Evolutionary conservation across 2,329 filamentous ascomycete species (phyloP).

Genomic region (Tolypocladium endophyticum): DNA sequence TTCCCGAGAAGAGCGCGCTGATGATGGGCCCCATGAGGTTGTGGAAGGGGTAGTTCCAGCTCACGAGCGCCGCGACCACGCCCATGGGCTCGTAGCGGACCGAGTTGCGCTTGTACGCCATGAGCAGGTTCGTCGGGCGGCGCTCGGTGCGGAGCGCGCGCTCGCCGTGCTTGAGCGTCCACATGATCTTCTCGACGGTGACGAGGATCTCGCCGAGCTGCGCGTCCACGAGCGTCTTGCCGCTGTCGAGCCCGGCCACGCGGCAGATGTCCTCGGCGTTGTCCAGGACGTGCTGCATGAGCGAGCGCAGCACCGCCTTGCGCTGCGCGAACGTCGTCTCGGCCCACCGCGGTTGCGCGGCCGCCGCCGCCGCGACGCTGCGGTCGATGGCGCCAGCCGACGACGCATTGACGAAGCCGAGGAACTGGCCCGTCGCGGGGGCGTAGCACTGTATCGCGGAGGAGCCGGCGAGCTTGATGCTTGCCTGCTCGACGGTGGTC

Average conservation of each 20-base stretch:
- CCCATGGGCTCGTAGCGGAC: slow-evolving; percentile 88
- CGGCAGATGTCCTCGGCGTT: slow-evolving; percentile 81
- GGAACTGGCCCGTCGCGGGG: slow-evolving; percentile 76
- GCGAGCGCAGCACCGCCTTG: slow-evolving; percentile 65
- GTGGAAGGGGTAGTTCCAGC: slow-evolving; percentile 97
- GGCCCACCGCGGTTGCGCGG: slow-evolving; percentile 70
- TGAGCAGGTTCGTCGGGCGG: slow-evolving; percentile 80
- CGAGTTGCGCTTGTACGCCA: slow-evolving; percentile 90
- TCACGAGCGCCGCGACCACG: slow-evolving; percentile 84
- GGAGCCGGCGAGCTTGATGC: slow-evolving; percentile 54
- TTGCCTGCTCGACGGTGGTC: slow-evolving; percentile 46
- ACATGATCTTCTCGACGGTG: slow-evolving; percentile 85
- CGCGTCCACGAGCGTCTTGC: slow-evolving; percentile 93
- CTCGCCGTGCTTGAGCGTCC: slow-evolving; percentile 89
- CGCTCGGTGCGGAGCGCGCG: slow-evolving; percentile 60
- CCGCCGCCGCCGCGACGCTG: slow-evolving; percentile 60
- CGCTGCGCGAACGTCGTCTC: slow-evolving; percentile 68
- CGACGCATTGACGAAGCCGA: slow-evolving; percentile 69
- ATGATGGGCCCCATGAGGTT: slow-evolving; percentile 90
- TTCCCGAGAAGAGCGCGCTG: slow-evolving; percentile 81
- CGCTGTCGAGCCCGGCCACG: slow-evolving; percentile 81
- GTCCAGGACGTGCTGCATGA: slow-evolving; percentile 75
- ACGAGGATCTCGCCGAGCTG: slow-evolving; percentile 90
- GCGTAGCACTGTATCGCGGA: slow-evolving; percentile 74
- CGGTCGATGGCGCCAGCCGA: slow-evolving; percentile 70